phyloP scores from a whole-genome alignment of 2,329 filamentous ascomycete species.

The Cladosporium sp. region DNA sequence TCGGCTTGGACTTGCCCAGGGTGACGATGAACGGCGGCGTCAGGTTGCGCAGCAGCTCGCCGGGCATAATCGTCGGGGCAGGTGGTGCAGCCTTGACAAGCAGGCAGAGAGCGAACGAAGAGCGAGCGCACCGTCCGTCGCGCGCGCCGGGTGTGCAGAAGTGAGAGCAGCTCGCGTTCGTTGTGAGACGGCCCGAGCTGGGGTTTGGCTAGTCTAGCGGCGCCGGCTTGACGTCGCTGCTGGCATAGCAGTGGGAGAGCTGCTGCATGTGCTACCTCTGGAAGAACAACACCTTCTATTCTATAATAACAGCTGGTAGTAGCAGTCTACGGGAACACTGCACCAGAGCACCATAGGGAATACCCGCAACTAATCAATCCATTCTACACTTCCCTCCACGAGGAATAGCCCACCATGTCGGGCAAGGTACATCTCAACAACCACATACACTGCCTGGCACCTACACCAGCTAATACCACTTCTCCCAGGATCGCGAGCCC shows the following conservation, averaged over 20 bases:
- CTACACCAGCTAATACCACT: constrained; percentile 34
- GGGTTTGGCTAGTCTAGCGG: background rate
- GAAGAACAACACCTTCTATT: background rate
- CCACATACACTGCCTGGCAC: background rate
- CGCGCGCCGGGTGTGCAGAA: constrained; percentile 8
- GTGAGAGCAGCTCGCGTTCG: background rate
- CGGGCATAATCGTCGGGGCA: constrained; percentile 44
- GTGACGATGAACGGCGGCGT: constrained; percentile 34
- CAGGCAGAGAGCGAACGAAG: background rate
- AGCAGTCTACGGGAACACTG: background rate
- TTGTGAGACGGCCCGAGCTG: constrained; percentile 11
- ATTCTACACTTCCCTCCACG: background rate
- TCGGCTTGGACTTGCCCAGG: constrained; percentile 30
- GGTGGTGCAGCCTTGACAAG: constrained; percentile 11
- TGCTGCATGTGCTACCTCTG: background rate
- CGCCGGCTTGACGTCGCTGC: constrained; percentile 15
- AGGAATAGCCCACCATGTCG: constrained; percentile 28
- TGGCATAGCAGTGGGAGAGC: background rate
- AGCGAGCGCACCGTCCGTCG: constrained; percentile 5
- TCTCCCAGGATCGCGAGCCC: constrained; percentile 78
- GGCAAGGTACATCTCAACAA: constrained; percentile 28
- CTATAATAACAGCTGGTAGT: background rate
- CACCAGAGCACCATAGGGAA: background rate
- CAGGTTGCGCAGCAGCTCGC: constrained; percentile 49
- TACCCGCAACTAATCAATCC: background rate